Conservation (phyloP, 163 green algal genomes). For the Scenedesmus sp. region DNA sequence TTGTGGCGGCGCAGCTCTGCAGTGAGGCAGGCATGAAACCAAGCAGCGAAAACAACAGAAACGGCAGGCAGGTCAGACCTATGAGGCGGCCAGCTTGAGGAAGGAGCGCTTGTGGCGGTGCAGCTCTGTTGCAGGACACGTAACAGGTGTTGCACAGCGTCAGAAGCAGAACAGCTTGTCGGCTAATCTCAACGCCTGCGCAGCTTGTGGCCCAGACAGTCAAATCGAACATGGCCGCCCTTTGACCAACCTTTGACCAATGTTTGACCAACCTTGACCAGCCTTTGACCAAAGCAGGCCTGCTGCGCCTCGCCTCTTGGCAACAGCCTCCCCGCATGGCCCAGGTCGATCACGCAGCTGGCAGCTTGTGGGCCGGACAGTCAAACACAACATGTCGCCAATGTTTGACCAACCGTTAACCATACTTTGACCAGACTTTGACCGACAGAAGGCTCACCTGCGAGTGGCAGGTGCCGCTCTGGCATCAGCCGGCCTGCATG, state of each 20-base stretch:
- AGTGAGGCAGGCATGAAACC: not conserved
- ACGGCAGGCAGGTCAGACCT: no score
- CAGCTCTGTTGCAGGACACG: conserved; percentile 71
- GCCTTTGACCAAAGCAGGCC: not conserved
- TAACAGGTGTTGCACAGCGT: no score
- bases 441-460: conserved; percentile 49
- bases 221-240: no score
- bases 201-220: no score
- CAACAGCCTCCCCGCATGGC: not conserved
- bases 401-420: no score
- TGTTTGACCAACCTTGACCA: no score
- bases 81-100: conserved; percentile 79
- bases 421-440: no score
- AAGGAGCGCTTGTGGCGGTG: conserved; percentile 89
- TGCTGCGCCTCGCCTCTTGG: conserved; percentile 39
- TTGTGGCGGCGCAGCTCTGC: conserved; percentile 90
- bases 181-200: not conserved
- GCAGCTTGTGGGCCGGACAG: no score
- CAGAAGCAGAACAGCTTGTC: not conserved
- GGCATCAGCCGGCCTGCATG: conserved; percentile 57
- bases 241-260: no score
- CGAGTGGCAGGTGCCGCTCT: conserved; percentile 55
- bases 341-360: no score
- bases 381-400: no score
- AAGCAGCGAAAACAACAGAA: not conserved